Evolutionary conservation across 2,329 filamentous ascomycete genomes (phyloP), one percentile per base, ranked within the genome.

Genomic region (Ophiocordyceps camponoti-saundersi): DNA sequence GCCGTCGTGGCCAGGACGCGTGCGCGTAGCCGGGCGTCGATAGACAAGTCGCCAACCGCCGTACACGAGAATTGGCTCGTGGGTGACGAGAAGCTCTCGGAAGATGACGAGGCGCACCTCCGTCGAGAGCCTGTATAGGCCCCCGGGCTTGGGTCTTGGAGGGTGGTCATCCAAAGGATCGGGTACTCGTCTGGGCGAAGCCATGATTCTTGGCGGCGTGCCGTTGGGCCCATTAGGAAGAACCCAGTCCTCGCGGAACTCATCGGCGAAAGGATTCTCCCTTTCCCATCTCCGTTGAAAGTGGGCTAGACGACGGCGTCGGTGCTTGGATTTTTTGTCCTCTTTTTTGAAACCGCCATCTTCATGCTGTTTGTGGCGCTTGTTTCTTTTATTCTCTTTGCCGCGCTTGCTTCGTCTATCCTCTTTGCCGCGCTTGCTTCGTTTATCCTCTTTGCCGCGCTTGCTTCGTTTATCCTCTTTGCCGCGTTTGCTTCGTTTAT

Each of bases 41-140:
- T 58, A 64, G 3, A 65, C 54, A 2, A 54, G 49, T 20, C 50
- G 58, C 65, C 65, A 67, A 13, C 55, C 54, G 12, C 55, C 52
- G 29, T 62, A 57, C 4, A 65, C 62, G 6, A 53, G 54, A 21
- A 69, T 59, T 1, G 60, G 55, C 8, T 53, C 50, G 7, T 57
- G 30, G 2, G 58, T 53, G 2, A 62, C 52, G 8, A 68, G 58
- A 0, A 66, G 51, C 10, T 56, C 13, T 11, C 55, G 52, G 40
- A 59, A 66, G 3, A 67, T 57, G 0, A 53, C 48, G 10, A 56
- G 47, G 7, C 61, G 54, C 32, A 65, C 51, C 36, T 65, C 61
- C 0, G 48, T 10, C 0, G 64, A 57, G 1, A 65, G 47, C 3
- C 46, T 45, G 43, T 56, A 44, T 18, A 53, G 48, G 6, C 32